Conservation (phyloP, 768 basidiomycete genomes). For the Wakefieldia striispora region DNA sequence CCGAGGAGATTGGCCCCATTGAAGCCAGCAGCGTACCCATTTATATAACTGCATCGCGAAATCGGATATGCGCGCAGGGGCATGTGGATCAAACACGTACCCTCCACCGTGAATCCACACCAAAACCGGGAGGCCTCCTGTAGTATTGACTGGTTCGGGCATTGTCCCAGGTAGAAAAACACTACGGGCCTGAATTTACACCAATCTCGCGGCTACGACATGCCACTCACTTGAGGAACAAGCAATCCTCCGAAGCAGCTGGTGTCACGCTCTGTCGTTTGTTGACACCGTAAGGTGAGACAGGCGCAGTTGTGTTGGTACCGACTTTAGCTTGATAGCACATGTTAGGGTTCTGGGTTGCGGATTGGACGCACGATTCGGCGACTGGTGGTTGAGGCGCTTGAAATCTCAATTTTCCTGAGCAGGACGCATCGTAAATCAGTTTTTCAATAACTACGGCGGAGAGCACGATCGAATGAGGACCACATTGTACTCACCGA, state of each 20-base stretch:
- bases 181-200: not conserved
- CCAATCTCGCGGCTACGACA: no score
- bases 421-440: no score
- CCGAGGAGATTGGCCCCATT: slow-evolving; percentile 25
- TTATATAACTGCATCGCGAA: slow-evolving; percentile 19
- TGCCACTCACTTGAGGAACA: slow-evolving; percentile 21
- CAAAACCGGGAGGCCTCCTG: slow-evolving; percentile 27
- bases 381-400: no score
- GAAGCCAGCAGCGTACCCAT: slow-evolving; percentile 13
- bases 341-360: slow-evolving; percentile 23
- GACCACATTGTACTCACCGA: slow-evolving; percentile 29
- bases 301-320: slow-evolving; percentile 1
- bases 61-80: not conserved
- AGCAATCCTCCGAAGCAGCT: slow-evolving; percentile 31
- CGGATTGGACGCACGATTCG: slow-evolving; percentile 22
- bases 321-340: slow-evolving; percentile 24
- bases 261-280: slow-evolving; percentile 9
- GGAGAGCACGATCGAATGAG: no score
- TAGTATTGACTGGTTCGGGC: not conserved
- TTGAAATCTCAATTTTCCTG: no score
- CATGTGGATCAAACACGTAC: slow-evolving; percentile 4
- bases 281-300: not conserved
- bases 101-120: slow-evolving; percentile 40
- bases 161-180: slow-evolving; percentile 12
- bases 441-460: no score